Evolutionary conservation across 1,284 basidiomycete genomes (phyloP), one percentile per base, ranked within the genome.

Genomic region (Microbotryomycetes sp.): DNA sequence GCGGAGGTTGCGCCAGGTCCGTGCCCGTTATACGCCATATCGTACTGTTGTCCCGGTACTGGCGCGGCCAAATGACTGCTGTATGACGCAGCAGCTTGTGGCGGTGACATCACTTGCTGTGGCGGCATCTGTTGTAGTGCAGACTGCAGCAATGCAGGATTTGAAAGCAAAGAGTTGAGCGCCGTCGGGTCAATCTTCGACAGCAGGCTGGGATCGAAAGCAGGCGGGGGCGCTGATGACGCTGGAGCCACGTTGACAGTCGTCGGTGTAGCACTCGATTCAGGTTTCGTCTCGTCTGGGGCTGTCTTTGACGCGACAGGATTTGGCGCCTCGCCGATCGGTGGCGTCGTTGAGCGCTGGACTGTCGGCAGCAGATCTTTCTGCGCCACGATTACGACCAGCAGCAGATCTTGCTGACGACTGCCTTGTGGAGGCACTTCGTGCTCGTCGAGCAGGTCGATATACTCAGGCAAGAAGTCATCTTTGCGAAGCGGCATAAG

Each of bases 381-480:
- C 70, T 81, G 83, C 6, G 89, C 78, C 9, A 94, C 81, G 81
- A 90, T 91, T 16, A 94, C 83, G 45, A 87, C 89, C 31, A 96
- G 76, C 50, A 94, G 79, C 58, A 87, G 83, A 70, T 89, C 82
- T 9, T 77, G 73, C 18, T 74, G 79, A 21, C 91, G 81, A 15
- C 76, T 73, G 61, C 80, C 81, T 5, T 89, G 86, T 55, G 71
- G 67, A 9, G 67, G 59, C 0, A 97, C 74, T 53, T 79, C 79
- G 57, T 89, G 80, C n/a, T 87, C 81, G 70, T 93, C 91, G 56
- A 94, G 76, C 1, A 94, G 78, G 67, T 92, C 88, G 64, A 93
- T 81, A 70, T 86, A 91, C 61, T 93, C 90, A 0, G 91, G 92
- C 0, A 89, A 75, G 0, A 85, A 78, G 54, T 87, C 82, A 27